Percentiles rank a stretch among this genome's conserved stretches.
Evolutionary conservation across 805 yeast species (phyloP).

Genomic region (Teunomyces kruisii): DNA sequence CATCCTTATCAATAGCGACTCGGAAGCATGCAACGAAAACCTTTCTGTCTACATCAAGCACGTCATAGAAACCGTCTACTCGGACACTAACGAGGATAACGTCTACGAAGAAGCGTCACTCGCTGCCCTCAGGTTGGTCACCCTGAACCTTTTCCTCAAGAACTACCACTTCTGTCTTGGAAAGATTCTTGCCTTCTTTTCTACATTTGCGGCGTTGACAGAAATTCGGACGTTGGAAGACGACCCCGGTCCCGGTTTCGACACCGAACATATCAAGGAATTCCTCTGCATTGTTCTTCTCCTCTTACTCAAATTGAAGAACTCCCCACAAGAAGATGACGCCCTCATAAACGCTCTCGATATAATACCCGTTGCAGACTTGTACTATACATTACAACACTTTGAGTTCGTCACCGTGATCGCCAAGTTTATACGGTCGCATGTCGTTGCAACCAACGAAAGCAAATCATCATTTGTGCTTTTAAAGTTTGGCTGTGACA

Average conservation of each 20-base stretch:
- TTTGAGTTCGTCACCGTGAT: slow-evolving; percentile 52
- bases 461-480: slow-evolving; percentile 29
- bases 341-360: slow-evolving; percentile 11
- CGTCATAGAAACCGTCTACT: slow-evolving; percentile 31
- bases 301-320: slow-evolving; percentile 32
- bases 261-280: slow-evolving; percentile 29
- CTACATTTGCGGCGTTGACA: slow-evolving; percentile 22
- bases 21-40: slow-evolving; percentile 40
- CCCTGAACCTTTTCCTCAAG: slow-evolving; percentile 39
- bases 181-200: slow-evolving; percentile 34
- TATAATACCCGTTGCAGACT: slow-evolving; percentile 13
- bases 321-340: slow-evolving; percentile 16
- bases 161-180: slow-evolving; percentile 38
- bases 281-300: slow-evolving; percentile 34
- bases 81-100: slow-evolving; percentile 10
- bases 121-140: slow-evolving; percentile 33
- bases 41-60: slow-evolving; percentile 33
- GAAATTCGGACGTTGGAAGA: slow-evolving; percentile 1
- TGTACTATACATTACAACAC: slow-evolving; percentile 49
- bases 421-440: slow-evolving; percentile 29
- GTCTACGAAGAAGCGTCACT: slow-evolving; percentile 32
- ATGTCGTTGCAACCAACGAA: slow-evolving; percentile 18
- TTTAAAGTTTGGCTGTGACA: slow-evolving; percentile 39
- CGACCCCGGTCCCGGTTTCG: slow-evolving; percentile 9
- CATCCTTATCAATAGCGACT: slow-evolving; percentile 32